A percentile compares a stretch with the other conserved stretches of the same genome.
Evolutionary conservation across 2,329 filamentous ascomycete species (phyloP).

Genomic region (Fusarium guadeloupense): DNA sequence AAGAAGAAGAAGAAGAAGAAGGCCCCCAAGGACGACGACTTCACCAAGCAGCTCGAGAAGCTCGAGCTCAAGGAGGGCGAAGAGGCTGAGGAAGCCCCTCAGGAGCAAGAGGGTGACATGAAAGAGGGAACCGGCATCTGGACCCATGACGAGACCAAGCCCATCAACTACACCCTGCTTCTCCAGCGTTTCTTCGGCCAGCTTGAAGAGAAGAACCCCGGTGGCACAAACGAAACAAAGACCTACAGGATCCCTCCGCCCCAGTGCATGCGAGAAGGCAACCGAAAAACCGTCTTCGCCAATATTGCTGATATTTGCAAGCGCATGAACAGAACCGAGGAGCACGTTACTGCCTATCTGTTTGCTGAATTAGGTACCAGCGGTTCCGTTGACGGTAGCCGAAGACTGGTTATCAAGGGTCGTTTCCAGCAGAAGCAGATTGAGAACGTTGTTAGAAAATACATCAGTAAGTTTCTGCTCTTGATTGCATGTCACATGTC

Average conservation of each 20-base stretch:
- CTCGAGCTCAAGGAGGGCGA: conserved; percentile 74
- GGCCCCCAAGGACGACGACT: conserved; percentile 66
- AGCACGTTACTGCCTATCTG: conserved; percentile 96
- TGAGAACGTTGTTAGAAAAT: conserved; percentile 94
- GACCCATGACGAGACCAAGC: conserved; percentile 79
- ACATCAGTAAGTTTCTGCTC: conserved; percentile 76
- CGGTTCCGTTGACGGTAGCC: conserved; percentile 91
- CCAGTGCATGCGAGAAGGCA: conserved; percentile 98
- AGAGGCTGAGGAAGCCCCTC: conserved; percentile 58
- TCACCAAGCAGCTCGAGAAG: conserved; percentile 69
- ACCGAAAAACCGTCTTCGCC: conserved; percentile 99
- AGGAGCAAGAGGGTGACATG: conserved; percentile 76
- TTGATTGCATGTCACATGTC: neutral
- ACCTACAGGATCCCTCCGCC: conserved; percentile 99
- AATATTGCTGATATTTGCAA: conserved; percentile 99
- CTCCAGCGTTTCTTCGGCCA: conserved; percentile 94
- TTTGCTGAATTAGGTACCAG: conserved; percentile 98
- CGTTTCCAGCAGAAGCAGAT: conserved; percentile 99
- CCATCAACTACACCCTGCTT: conserved; percentile 86
- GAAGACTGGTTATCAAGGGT: conserved; percentile 97
- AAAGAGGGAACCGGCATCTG: conserved; percentile 90
- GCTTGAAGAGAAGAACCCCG: conserved; percentile 94
- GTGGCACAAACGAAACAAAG: conserved; percentile 88
- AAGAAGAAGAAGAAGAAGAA: too few relatives aligned
- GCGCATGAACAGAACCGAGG: conserved; percentile 98